phyloP scores from a whole-genome alignment of 768 basidiomycete genomes.

The Naganishia randhawae region DNA sequence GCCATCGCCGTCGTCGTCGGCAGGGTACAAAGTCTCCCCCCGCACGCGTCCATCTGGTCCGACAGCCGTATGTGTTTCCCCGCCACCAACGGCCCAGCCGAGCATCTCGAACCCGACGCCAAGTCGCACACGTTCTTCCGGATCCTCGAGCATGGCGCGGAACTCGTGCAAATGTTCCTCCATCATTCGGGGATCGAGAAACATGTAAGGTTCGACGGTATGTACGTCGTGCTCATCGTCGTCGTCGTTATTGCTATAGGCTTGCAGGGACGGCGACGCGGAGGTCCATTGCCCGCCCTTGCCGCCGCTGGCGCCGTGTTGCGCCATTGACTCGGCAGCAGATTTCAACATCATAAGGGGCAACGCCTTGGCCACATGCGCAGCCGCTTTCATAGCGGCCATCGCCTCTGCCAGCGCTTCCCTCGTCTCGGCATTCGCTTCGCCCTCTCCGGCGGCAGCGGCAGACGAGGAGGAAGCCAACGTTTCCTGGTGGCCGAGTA shows the following conservation, averaged over 20 bases:
- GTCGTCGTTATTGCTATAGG: background rate
- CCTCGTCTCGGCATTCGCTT: conserved; percentile 8
- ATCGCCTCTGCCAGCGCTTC: conserved; percentile 18
- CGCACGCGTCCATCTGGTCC: no score
- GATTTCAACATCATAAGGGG: conserved; percentile 19
- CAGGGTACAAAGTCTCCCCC: no score
- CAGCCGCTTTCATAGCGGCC: conserved; percentile 19
- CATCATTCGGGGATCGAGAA: conserved; percentile 10
- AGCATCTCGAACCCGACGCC: conserved; percentile 17
- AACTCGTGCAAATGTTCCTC: conserved; percentile 13
- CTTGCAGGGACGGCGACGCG: background rate
- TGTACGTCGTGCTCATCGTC: background rate
- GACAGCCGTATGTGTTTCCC: no score
- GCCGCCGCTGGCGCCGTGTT: background rate
- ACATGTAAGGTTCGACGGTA: background rate
- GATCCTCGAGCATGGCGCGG: conserved; percentile 21
- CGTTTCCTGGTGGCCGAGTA: conserved; percentile 16
- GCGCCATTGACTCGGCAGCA: conserved; percentile 3
- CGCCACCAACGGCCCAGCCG: conserved; percentile 16
- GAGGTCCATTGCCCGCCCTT: background rate
- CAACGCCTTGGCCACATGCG: conserved; percentile 14
- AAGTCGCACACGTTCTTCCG: conserved; percentile 13
- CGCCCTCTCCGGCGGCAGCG: background rate
- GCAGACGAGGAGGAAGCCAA: background rate
- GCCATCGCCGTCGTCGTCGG: background rate